Percentiles rank a stretch among this genome's conserved stretches.
Evolutionary conservation across 805 yeast species (phyloP).

Genomic region (Pichia pseudocactophila): DNA sequence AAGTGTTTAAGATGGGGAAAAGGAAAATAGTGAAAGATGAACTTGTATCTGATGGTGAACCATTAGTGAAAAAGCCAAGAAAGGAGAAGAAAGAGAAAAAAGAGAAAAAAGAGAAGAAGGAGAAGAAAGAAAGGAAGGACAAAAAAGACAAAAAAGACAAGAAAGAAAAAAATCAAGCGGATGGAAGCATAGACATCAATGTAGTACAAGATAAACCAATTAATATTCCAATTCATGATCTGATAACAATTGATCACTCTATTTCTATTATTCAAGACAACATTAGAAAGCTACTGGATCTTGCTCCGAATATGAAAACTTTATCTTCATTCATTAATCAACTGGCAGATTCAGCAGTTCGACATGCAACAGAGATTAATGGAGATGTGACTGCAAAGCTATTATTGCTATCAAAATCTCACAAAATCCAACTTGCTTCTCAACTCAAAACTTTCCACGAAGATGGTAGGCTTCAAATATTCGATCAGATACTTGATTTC

Average conservation of each 20-base stretch:
- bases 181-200: conserved; percentile 3
- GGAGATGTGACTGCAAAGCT: conserved; percentile 31
- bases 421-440: conserved; percentile 52
- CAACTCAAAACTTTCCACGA: conserved; percentile 46
- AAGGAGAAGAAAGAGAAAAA: conserved; percentile 5
- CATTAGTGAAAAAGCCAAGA: conserved; percentile 1
- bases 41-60: background rate
- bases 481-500: conserved; percentile 45
- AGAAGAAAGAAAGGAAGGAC: conserved; percentile 4
- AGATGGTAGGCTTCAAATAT: conserved; percentile 38
- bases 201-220: no score
- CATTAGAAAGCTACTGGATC: conserved; percentile 39
- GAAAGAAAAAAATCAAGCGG: conserved; percentile 1
- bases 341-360: background rate
- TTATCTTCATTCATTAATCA: conserved; percentile 27
- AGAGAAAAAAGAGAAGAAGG: conserved; percentile 5
- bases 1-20: conserved; percentile 5
- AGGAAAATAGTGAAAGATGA: background rate
- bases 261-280: conserved; percentile 44
- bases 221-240: conserved; percentile 9
- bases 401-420: conserved; percentile 42
- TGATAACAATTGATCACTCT: conserved; percentile 38
- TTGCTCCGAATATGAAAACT: conserved; percentile 46
- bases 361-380: conserved; percentile 11
- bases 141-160: conserved; percentile 5